Evolutionary conservation across 768 basidiomycete genomes (phyloP), one percentile per base, ranked within the genome.

Genomic region (Cystobasidiopsis lactophilus): DNA sequence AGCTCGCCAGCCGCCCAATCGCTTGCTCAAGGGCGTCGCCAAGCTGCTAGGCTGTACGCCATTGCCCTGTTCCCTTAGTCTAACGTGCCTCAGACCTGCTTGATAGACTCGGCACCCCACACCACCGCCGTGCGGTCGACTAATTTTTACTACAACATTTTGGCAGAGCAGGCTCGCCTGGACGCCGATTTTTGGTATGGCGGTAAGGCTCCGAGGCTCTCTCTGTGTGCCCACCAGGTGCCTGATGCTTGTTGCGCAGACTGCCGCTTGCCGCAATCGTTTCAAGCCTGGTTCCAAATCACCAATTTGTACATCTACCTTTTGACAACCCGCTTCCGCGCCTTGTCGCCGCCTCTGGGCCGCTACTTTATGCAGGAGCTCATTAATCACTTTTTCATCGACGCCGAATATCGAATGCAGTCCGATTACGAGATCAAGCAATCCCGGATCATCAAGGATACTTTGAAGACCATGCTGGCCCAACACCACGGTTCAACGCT

Each of bases 231-330:
- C 24, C 37, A 19, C 29, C n/a, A 37, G 5, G 41, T 23, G 16
- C n/a, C 41, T 18, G 24, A 9, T 29, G 5, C 10, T 27, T n/a
- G 7, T 14, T 29, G 5, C 2, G n/a, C 60, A 93, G 89, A 76
- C 55, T 91, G 83, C 62, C 72, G 72, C 54, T 73, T 95, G 5
- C 86, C 89, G 10, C 80, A 80, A 13, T 93, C 91, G 0, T 93
- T 91, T 67, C 89, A 95, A 62, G 84, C 91, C 16, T 95, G 88
- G 83, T 95, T 95, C 69, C 84, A 83, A 3, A 69, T 93, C 48
- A 85, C 85, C 27, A 86, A 89, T 58, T 72, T 95, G 27, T 86
- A 96, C 67, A 71, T 95, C 45, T 89, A 88, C 81, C 71, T 95
- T 58, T 76, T 89, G 47, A 80, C 80, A 18, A 81, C 83, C 50